Evolutionary conservation across 768 basidiomycete genomes (phyloP), one percentile per base, ranked within the genome.

Genomic region (Termitomyces titanicus): DNA sequence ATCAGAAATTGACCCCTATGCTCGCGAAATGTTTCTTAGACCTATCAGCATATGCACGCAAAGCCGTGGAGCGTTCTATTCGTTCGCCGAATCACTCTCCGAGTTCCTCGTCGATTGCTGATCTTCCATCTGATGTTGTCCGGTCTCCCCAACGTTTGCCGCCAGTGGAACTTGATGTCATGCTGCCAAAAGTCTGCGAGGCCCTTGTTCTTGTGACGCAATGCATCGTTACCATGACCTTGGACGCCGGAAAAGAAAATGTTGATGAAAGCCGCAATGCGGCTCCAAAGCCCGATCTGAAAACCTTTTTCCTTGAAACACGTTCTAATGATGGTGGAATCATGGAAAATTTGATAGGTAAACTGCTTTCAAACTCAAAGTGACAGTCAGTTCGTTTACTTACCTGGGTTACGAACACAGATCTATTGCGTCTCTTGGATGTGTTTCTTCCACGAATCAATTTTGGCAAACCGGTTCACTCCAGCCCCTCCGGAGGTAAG

Each of bases 371-470:
- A 35, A 25, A 40, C 38, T 45, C 25, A 33, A 27, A 38, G 27
- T 25, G 33, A 44, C 48, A 55, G 37, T 31, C 56, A 34, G 47
- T 56, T 15, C 50, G 56, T 59, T 52, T 35, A 61, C 55, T 57
- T 47, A 54, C 51, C 35, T 59, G 54, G 27, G 31, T 45, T 22
- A 20, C n/a, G 35, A 50, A 35, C 42, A 35, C 53, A 95, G 94
- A 85, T 58, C 74, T 89, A 5, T 79, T 96, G 15, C 80, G 81
- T 13, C 71, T 86, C n/a, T 74, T 95, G 17, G 88, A 95, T 64
- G 55, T 71, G n/a, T 89, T 96, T 65, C 77, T 94, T 24, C 94
- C 94, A 8, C 83, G 92, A 13, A 86, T 94, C 57, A 86, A 89
- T 60, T 89, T 94, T 64, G 85, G 88, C 42, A 86, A 83, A 68